Evolutionary conservation across 352 stramenopile species (phyloP).

Genomic region (Thalassiosira hispida): DNA sequence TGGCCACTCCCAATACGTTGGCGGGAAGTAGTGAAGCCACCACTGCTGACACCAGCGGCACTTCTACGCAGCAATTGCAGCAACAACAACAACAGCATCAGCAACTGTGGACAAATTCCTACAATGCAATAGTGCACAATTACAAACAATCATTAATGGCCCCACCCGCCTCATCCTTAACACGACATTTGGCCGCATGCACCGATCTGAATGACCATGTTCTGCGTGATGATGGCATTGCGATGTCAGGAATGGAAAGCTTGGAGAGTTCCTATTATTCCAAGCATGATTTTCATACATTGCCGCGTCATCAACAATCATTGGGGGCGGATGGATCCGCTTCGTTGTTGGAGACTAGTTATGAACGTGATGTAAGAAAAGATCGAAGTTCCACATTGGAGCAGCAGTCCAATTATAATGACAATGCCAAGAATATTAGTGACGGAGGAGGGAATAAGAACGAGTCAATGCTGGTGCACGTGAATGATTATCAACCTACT

Average conservation of each 20-base stretch:
- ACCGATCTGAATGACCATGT: too few species aligned
- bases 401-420: neutral
- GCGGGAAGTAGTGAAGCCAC: neutral
- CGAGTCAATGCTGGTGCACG: constrained; percentile 5
- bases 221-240: too few species aligned
- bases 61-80: neutral
- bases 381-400: neutral
- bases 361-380: neutral
- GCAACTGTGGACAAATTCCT: too few species aligned
- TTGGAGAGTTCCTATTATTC: constrained; percentile 19
- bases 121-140: too few species aligned
- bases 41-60: constrained; percentile 4
- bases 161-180: constrained; percentile 4
- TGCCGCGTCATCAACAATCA: too few species aligned
- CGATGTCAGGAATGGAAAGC: neutral
- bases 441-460: neutral
- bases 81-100: neutral
- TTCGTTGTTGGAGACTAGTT: constrained; percentile 1
- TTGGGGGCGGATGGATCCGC: too few species aligned
- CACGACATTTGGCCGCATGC: neutral
- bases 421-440: neutral
- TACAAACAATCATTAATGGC: constrained; percentile 6
- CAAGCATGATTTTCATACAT: constrained; percentile 23
- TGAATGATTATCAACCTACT: constrained; percentile 38
- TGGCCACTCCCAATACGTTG: neutral